phyloP scores from a whole-genome alignment of 352 stramenopile genomes.

The Phytophthora citricola region DNA sequence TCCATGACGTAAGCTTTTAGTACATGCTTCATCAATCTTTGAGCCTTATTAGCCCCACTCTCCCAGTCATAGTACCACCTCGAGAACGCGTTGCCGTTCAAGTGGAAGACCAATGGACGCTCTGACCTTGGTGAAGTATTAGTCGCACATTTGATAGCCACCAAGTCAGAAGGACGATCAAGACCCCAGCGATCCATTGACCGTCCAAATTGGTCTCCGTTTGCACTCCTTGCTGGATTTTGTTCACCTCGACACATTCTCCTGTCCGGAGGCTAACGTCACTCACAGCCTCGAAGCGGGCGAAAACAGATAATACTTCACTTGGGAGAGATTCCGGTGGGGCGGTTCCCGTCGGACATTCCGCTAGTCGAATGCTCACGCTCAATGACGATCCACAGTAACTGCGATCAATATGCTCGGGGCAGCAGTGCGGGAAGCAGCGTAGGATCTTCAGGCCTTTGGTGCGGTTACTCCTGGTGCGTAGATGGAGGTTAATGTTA shows the following conservation, averaged over 20 bases:
- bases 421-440: slow-evolving; percentile 79
- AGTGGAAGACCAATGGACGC: slow-evolving; percentile 51
- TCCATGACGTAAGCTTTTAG: slow-evolving; percentile 68
- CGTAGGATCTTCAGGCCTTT: slow-evolving; percentile 78
- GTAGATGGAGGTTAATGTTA: not conserved
- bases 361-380: slow-evolving; percentile 42
- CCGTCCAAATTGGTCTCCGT: slow-evolving; percentile 66
- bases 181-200: slow-evolving; percentile 60
- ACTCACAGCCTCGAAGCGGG: slow-evolving; percentile 45
- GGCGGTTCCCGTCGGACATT: slow-evolving; percentile 7
- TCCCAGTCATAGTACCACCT: slow-evolving; percentile 85
- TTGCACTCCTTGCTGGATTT: slow-evolving; percentile 43
- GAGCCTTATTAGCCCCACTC: slow-evolving; percentile 71
- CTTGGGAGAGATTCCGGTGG: slow-evolving; percentile 16
- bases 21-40: slow-evolving; percentile 74
- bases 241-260: slow-evolving; percentile 53
- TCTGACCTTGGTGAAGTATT: slow-evolving; percentile 18
- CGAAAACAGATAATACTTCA: slow-evolving; percentile 38
- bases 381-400: slow-evolving; percentile 74
- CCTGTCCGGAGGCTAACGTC: slow-evolving; percentile 47
- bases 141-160: slow-evolving; percentile 18
- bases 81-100: slow-evolving; percentile 55
- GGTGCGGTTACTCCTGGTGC: slow-evolving; percentile 66
- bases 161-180: slow-evolving; percentile 49
- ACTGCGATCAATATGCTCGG: slow-evolving; percentile 72